Percentiles rank a stretch among this genome's conserved stretches.
Evolutionary conservation across 768 basidiomycete genomes (phyloP).

Genomic region (Scleroderma citrinum): DNA sequence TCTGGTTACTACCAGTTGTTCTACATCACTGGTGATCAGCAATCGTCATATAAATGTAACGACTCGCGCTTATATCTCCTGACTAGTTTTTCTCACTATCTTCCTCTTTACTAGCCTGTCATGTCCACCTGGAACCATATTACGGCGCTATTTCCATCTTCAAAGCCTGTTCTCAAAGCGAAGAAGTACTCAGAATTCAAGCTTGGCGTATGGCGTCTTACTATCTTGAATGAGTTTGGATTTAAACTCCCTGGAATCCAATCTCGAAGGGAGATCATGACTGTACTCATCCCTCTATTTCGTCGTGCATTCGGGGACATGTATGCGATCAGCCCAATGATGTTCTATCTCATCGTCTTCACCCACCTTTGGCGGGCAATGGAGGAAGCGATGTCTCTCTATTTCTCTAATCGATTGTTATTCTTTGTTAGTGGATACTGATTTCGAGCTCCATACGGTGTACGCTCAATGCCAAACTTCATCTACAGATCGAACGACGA

Average conservation of each 20-base stretch:
- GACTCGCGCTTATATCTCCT: neutral
- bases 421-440: slow-evolving; percentile 11
- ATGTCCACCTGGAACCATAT: neutral
- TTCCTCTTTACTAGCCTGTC: neutral
- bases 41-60: neutral
- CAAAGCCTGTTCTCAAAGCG: neutral
- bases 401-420: slow-evolving; percentile 18
- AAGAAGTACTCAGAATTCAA: slow-evolving; percentile 6
- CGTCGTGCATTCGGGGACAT: slow-evolving; percentile 16
- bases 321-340: slow-evolving; percentile 15
- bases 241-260: slow-evolving; percentile 5
- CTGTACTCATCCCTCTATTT: slow-evolving; percentile 2
- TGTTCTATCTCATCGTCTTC: slow-evolving; percentile 9
- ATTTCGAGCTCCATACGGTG: neutral
- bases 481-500: slow-evolving; percentile 17
- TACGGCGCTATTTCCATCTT: neutral
- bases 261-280: slow-evolving; percentile 3
- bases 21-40: no score
- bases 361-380: slow-evolving; percentile 15
- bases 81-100: neutral
- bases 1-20: no score
- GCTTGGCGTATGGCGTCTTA: slow-evolving; percentile 22
- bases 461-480: neutral
- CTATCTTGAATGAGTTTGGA: slow-evolving; percentile 9
- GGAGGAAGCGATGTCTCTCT: slow-evolving; percentile 13